Evolutionary conservation across 129 eudicot genomes (phyloP), one percentile per base, ranked within the genome.

Genomic region (Ambrosia trifida): DNA sequence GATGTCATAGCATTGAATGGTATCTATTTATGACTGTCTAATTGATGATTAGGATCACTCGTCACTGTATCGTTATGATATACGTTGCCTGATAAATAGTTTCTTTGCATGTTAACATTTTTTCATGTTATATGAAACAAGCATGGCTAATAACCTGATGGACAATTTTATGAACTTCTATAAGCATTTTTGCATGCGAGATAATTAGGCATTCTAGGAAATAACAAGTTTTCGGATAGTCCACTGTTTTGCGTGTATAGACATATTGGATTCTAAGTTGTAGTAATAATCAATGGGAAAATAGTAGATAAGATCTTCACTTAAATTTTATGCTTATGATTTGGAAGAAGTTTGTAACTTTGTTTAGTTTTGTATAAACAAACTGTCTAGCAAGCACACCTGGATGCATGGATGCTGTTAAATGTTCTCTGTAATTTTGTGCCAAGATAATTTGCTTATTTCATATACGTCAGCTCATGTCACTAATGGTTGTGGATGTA

Each of bases 401-500:
- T 13, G 56, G 24, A 50, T 51, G 54, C 40, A 12, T 9, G 19
- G 30, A 13, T 43, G 70, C 54, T 44, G 36, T 43, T 12, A 44
- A 19, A 4, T 43, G 56, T 28, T 10, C 56, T 10, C 13, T 66
- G 71, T 66, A 44, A n/a, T 20, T 30, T 43, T 44, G 56, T 66
- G 51, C 70, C 56, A 68, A 31, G 72, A 49, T 68, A 68, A 38
- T 47, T 30, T 63, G 67, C 17, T 72, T 75, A 31, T 43, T 61
- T 49, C 19, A 36, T 62, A 57, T 66, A 19, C 18, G 14, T 11
- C 35, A 59, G 11, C 58, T 75, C 54, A 52, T 74, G 54, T 18
- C 53, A 30, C 28, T 68, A 47, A 73, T 78, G 36, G 51, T 28
- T 65, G 58, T 83, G 69, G 76, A 50, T 87, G 80, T 53, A 89